Percentiles rank a stretch among this genome's conserved stretches.
Evolutionary conservation across 1,284 basidiomycete genomes (phyloP).

Genomic region (Jaminaea rosea): DNA sequence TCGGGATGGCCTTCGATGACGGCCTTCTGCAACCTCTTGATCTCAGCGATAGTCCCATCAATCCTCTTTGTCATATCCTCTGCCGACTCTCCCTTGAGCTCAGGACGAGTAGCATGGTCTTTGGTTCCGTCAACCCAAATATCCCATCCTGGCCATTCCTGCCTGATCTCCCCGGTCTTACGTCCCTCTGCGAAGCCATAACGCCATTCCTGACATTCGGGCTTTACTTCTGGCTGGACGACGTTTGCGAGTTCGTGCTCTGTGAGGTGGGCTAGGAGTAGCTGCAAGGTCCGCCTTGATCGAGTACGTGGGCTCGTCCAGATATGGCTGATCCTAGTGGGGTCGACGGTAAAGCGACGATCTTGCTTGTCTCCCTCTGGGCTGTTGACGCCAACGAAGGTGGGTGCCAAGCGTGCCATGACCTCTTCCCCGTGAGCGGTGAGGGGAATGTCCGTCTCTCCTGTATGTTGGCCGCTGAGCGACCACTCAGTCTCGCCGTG

Average conservation of each 20-base stretch:
- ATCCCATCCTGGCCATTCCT: constrained; percentile 35
- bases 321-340: constrained; percentile 29
- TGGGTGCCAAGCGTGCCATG: constrained; percentile 30
- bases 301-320: constrained; percentile 31
- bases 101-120: constrained; percentile 23
- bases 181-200: constrained; percentile 43
- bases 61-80: constrained; percentile 35
- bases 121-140: constrained; percentile 42
- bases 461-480: constrained; percentile 41
- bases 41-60: constrained; percentile 34
- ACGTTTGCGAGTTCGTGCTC: constrained; percentile 13
- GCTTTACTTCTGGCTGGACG: constrained; percentile 17
- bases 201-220: constrained; percentile 45
- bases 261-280: constrained; percentile 28
- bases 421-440: constrained; percentile 36
- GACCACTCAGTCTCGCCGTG: constrained; percentile 46
- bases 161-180: constrained; percentile 31
- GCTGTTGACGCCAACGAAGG: constrained; percentile 27
- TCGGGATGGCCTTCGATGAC: constrained; percentile 17
- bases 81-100: constrained; percentile 36
- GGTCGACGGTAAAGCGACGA: constrained; percentile 20
- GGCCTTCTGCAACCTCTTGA: constrained; percentile 27
- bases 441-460: constrained; percentile 38
- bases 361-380: constrained; percentile 14
- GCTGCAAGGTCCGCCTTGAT: constrained; percentile 31